Percentiles rank a stretch among this genome's conserved stretches.
These are phyloP conservation scores for Hirsutella minnesotensis DNA, from an alignment of 2,329 filamentous ascomycete species.

Conservation along the genomic window DNA sequence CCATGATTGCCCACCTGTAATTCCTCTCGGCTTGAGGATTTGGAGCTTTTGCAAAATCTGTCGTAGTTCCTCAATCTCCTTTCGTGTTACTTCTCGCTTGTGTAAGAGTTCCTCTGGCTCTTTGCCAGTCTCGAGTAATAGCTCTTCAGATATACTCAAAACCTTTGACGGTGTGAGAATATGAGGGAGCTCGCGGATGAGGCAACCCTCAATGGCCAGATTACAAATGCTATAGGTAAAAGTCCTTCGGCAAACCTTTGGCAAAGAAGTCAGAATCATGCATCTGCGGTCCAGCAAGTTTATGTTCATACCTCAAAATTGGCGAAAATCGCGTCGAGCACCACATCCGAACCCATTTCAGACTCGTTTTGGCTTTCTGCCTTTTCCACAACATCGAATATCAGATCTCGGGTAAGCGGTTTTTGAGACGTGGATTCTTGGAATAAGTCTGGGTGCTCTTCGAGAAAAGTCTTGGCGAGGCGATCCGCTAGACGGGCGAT, in stretches of 20 bases:
- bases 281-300: constrained; percentile 16
- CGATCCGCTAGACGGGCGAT: background rate
- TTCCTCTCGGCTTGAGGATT: no score
- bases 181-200: constrained; percentile 25
- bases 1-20: no score
- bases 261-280: no score
- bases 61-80: no score
- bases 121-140: constrained; percentile 15
- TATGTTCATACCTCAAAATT: constrained; percentile 27
- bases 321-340: constrained; percentile 31
- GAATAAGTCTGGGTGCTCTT: background rate
- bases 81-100: no score
- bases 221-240: constrained; percentile 36
- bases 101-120: constrained; percentile 15
- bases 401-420: background rate
- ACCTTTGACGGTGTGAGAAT: constrained; percentile 25
- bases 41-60: no score
- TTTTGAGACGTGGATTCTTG: background rate
- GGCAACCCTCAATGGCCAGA: constrained; percentile 35
- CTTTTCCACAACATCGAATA: constrained; percentile 1
- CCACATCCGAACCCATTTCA: constrained; percentile 23
- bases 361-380: constrained; percentile 6
- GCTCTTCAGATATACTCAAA: constrained; percentile 4
- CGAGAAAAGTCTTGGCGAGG: background rate
- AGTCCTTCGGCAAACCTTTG: constrained; percentile 15